These are phyloP conservation scores for Ottelia alismoides DNA, from an alignment of 106 monocot genomes.

Conservation along the genomic window DNA sequence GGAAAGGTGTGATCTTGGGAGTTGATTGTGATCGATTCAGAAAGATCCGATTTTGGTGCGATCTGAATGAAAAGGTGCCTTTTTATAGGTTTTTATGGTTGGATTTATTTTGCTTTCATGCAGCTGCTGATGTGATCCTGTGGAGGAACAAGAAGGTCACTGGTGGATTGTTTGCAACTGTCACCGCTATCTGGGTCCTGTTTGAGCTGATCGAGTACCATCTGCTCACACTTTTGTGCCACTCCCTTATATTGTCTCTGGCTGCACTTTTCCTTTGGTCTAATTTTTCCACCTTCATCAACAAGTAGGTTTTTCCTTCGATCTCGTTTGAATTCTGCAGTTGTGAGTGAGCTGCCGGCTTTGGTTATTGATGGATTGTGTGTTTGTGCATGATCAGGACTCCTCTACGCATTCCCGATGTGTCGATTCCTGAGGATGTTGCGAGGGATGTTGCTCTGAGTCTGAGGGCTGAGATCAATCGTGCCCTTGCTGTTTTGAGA, in stretches of 20 bases:
- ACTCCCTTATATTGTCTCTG: constrained; percentile 32
- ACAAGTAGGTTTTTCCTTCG: constrained; percentile 31
- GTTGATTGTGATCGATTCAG: too few species aligned
- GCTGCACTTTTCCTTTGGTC: constrained; percentile 56
- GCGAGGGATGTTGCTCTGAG: constrained; percentile 26
- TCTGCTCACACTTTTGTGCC: constrained; percentile 30
- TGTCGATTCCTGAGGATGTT: constrained; percentile 46
- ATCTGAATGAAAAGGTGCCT: too few species aligned
- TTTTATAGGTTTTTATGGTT: too few species aligned
- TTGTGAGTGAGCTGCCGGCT: too few species aligned
- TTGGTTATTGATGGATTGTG: too few species aligned
- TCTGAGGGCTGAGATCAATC: constrained; percentile 49
- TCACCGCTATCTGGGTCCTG: constrained; percentile 45
- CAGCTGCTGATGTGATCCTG: constrained; percentile 55
- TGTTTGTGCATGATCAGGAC: too few species aligned
- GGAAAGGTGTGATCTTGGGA: too few species aligned
- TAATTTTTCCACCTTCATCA: constrained; percentile 53
- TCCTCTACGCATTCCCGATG: constrained; percentile 41
- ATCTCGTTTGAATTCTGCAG: too few species aligned
- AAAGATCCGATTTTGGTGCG: too few species aligned
- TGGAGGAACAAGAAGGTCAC: constrained; percentile 65
- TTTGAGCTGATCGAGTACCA: constrained; percentile 68
- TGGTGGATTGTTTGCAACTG: constrained; percentile 22
- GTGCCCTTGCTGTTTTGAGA: constrained; percentile 21
- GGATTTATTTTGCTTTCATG: neutral